phyloP scores from a whole-genome alignment of 2,329 filamentous ascomycete genomes.

The Pyrenophora seminiperda region DNA sequence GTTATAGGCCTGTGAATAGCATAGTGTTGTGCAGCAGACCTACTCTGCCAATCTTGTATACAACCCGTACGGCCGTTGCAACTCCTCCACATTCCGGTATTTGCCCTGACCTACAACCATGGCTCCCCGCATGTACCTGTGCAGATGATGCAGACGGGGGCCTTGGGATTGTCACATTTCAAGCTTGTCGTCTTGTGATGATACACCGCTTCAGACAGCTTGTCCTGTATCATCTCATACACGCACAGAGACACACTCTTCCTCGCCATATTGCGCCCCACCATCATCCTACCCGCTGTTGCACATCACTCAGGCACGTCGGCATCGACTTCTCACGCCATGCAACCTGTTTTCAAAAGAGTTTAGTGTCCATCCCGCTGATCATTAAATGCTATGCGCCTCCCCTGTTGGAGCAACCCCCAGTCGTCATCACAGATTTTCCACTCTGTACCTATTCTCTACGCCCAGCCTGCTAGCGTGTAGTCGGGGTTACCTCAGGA shows the following conservation, averaged over 20 bases:
- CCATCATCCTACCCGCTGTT: constrained; percentile 5
- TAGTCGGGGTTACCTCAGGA: constrained; percentile 8
- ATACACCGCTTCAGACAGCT: background rate
- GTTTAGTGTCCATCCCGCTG: constrained; percentile 7
- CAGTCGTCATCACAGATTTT: constrained; percentile 10
- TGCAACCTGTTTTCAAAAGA: constrained; percentile 5
- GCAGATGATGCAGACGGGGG: background rate
- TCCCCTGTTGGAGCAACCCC: constrained; percentile 5
- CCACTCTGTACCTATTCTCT: background rate
- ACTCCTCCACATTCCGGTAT: too few relatives aligned
- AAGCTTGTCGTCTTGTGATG: too few relatives aligned
- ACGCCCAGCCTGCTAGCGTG: constrained; percentile 9
- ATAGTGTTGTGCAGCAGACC: background rate
- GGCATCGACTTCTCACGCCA: constrained; percentile 14
- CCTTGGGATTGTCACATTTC: too few relatives aligned
- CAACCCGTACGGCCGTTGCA: too few relatives aligned
- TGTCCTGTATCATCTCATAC: background rate
- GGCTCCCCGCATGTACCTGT: background rate
- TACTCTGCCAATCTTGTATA: too few relatives aligned
- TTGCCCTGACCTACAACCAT: too few relatives aligned
- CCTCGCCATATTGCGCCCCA: constrained; percentile 3
- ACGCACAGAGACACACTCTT: background rate
- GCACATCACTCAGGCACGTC: constrained; percentile 14
- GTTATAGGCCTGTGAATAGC: background rate
- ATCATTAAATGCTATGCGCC: constrained; percentile 9